A percentile compares a stretch with the other conserved stretches of the same genome.
These are phyloP conservation scores for Ophiorrhiza pumila DNA, from an alignment of 257 asterid species.

Conservation along the genomic window DNA sequence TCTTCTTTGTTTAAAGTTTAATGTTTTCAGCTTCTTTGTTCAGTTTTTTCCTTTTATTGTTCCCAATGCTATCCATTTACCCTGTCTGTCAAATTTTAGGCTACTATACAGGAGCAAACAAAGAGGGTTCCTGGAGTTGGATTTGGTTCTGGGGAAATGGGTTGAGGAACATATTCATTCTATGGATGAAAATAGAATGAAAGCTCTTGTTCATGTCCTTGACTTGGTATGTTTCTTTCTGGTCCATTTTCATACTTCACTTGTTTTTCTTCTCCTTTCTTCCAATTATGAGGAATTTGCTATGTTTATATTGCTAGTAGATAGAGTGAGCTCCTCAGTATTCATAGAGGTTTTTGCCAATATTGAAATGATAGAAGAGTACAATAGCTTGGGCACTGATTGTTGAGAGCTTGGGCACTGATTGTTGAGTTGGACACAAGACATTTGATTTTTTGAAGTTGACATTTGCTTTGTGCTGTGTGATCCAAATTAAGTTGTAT, in stretches of 20 bases:
- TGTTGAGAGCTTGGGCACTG: not conserved
- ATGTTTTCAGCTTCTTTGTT: not conserved
- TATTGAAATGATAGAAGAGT: not conserved
- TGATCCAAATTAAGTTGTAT: not conserved
- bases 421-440: not conserved
- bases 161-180: conserved; percentile 76
- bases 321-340: not conserved
- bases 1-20: not conserved
- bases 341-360: not conserved
- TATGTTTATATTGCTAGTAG: not conserved
- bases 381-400: not conserved
- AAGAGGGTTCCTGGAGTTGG: conserved; percentile 89
- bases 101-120: conserved; percentile 85
- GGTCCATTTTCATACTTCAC: not conserved
- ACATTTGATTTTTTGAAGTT: no score
- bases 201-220: conserved; percentile 69
- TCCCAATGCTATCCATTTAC: not conserved
- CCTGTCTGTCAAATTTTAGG: conserved; percentile 33
- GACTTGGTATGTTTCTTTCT: conserved; percentile 49
- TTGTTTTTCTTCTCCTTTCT: not conserved
- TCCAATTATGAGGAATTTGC: no score
- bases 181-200: conserved; percentile 69
- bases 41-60: not conserved
- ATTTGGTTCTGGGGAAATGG: conserved; percentile 83
- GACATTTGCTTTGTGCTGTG: not conserved